Evolutionary conservation across 2,329 filamentous ascomycete genomes (phyloP), one percentile per base, ranked within the genome.

Genomic region (Mycocentrospora acerina): DNA sequence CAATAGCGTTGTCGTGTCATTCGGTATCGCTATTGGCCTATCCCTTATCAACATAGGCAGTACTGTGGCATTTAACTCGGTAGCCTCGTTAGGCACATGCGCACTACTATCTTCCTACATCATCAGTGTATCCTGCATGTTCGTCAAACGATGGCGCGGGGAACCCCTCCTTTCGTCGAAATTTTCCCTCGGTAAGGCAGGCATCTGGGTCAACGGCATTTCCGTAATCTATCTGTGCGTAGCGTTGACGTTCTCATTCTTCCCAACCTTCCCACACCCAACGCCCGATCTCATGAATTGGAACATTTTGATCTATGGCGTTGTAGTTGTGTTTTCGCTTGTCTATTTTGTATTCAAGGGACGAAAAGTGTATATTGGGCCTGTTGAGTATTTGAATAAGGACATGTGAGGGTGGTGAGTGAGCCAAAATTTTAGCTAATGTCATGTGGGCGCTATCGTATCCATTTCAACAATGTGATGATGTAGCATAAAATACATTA

Each of bases 31-130:
- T 5, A 50, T 65, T 7, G 54, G 71, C 2, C 61, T 77, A 17
- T 69, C 69, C 0, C 58, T 77, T 25, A 75, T 77, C 63, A 76
- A 76, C 47, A 69, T 77, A 40, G 74, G 72, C 19, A 73, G 69
- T 4, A 53, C 62, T 7, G 53, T 61, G 10, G 57, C 57, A 1
- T 59, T 61, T 43, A 59, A 61, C 40, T 48, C 47, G 0, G 51
- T 62, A 11, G 49, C 50, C 1, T 57, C 55, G 7, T 44, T 62
- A 1, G 55, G 55, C 7, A 53, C 42, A 0, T 46, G 51, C 14
- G 55, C 52, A 2, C 42, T 60, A 4, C 34, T 61, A 10, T 54
- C 54, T 1, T 60, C 57, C 2, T 59, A 59, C 40, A 44, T 55
- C 12, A 52, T 78, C 7, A 72, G 71, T 1, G 75, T 77, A 32